These are phyloP conservation scores for Physcomitrellopsis africana DNA, from an alignment of 225 moss, liverwort and hornwort genomes.

Conservation along the genomic window DNA sequence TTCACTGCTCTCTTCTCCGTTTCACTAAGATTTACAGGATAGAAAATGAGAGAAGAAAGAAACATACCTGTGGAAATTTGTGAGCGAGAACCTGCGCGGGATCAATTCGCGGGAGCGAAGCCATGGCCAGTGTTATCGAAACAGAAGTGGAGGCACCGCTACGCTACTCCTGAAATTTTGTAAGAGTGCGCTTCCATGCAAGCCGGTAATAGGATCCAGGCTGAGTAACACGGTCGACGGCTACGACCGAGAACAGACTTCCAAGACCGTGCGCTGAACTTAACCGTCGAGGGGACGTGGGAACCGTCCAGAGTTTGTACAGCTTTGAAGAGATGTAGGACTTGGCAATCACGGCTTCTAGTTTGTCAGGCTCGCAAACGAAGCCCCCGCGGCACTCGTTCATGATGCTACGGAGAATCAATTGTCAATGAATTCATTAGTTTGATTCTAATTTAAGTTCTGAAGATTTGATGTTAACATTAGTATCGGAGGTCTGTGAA, in stretches of 20 bases:
- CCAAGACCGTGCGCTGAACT: not conserved
- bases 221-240: not conserved
- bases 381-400: too few relatives aligned
- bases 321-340: conserved; percentile 3
- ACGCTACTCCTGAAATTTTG: not conserved
- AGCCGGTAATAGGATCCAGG: not conserved
- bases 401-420: too few relatives aligned
- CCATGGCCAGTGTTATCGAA: conserved; percentile 17
- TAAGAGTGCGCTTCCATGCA: not conserved
- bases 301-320: conserved; percentile 19
- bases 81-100: conserved; percentile 31
- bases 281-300: not conserved
- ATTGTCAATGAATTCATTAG: too few relatives aligned
- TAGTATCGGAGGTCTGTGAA: not conserved
- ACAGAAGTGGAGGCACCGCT: not conserved
- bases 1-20: not conserved
- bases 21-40: not conserved
- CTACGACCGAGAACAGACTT: not conserved
- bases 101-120: conserved; percentile 38
- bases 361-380: not conserved
- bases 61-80: conserved; percentile 29
- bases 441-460: too few relatives aligned
- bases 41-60: not conserved
- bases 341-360: not conserved
- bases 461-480: conserved; percentile 13